These are phyloP conservation scores for Carallia brachiata DNA, from an alignment of 345 rosid genomes.

Conservation along the genomic window DNA sequence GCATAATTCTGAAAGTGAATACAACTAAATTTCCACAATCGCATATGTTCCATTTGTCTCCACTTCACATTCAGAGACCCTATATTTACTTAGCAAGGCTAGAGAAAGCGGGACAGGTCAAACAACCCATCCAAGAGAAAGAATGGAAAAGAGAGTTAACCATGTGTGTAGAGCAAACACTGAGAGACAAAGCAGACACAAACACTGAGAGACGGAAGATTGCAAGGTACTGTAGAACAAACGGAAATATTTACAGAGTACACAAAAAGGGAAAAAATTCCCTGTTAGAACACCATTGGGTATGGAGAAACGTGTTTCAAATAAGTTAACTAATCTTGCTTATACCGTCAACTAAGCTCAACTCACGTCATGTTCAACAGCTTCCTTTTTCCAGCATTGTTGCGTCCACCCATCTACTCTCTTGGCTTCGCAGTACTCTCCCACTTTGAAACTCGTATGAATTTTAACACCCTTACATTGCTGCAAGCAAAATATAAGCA, in stretches of 20 bases:
- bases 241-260: background rate
- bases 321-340: background rate
- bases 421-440: conserved; percentile 70
- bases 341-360: background rate
- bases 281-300: background rate
- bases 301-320: conserved; percentile 1
- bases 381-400: conserved; percentile 65
- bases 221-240: too few species aligned
- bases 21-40: too few species aligned
- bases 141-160: background rate
- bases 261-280: background rate
- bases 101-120: too few species aligned
- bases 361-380: conserved; percentile 60
- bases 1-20: background rate
- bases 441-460: conserved; percentile 48
- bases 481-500: conserved; percentile 37
- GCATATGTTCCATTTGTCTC: background rate
- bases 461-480: conserved; percentile 59
- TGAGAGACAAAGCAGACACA: too few species aligned
- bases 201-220: too few species aligned
- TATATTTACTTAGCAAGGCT: too few species aligned
- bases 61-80: background rate
- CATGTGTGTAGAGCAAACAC: too few species aligned
- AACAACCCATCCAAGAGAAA: too few species aligned
- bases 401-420: conserved; percentile 70